A percentile compares a stretch with the other conserved stretches of the same genome.
phyloP scores from a whole-genome alignment of 768 basidiomycete genomes.

The Hygrocybe coccinea region DNA sequence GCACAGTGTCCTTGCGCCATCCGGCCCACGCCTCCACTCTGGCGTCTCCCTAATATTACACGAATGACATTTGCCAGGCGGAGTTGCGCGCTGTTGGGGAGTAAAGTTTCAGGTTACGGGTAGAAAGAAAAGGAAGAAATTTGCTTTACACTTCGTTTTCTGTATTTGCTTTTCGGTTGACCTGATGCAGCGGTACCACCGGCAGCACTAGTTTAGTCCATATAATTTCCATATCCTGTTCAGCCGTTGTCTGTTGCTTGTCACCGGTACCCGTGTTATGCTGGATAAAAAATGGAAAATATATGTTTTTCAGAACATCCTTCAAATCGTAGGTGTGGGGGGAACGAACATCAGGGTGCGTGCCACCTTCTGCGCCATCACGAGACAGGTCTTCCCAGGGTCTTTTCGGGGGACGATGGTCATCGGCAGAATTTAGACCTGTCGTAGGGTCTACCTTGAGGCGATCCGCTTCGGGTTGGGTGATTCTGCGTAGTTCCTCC shows the following conservation, averaged over 20 bases:
- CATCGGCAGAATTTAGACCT: slow-evolving; percentile 34
- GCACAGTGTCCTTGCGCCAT: slow-evolving; percentile 77
- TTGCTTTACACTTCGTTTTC: slow-evolving; percentile 71
- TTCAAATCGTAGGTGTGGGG: too few species aligned
- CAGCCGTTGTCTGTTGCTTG: slow-evolving; percentile 58
- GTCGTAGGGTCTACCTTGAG: slow-evolving; percentile 28
- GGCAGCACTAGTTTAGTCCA: slow-evolving; percentile 69
- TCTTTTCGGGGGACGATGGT: slow-evolving; percentile 63
- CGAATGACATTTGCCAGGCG: slow-evolving; percentile 83
- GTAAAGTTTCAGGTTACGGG: slow-evolving; percentile 19
- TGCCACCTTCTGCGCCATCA: slow-evolving; percentile 32
- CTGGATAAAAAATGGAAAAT: slow-evolving; percentile 10
- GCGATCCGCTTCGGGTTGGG: slow-evolving; percentile 34
- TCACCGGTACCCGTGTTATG: slow-evolving; percentile 28
- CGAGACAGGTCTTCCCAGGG: slow-evolving; percentile 74
- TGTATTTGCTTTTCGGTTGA: slow-evolving; percentile 73
- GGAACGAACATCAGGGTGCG: slow-evolving; percentile 3
- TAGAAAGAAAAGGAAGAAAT: slow-evolving; percentile 7
- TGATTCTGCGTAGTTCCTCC: slow-evolving; percentile 51
- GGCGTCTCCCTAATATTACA: slow-evolving; percentile 85
- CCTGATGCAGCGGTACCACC: slow-evolving; percentile 45
- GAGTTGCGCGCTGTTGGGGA: slow-evolving; percentile 69
- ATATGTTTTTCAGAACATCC: too few species aligned
- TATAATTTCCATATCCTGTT: slow-evolving; percentile 83
- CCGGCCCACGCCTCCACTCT: slow-evolving; percentile 83